phyloP scores from a whole-genome alignment of 176 grass and related monocot species.

The Triticum timopheevii region DNA sequence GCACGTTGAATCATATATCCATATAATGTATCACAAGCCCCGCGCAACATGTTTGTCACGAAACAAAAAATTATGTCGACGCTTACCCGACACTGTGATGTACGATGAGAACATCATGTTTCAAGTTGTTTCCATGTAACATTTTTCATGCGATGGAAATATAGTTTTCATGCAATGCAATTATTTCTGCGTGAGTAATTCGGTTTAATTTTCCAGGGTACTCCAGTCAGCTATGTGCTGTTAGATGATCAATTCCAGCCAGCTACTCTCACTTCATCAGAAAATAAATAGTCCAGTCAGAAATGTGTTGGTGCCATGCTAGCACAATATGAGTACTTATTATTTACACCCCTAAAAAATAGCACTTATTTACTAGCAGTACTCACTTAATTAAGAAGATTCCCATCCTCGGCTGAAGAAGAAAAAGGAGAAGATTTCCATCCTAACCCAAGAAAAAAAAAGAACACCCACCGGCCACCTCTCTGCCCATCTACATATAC shows the following conservation, averaged over 20 bases:
- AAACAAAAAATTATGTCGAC: background rate
- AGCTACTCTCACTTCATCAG: background rate
- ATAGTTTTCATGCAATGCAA: background rate
- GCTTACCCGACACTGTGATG: background rate
- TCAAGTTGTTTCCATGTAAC: background rate
- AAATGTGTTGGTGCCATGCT: background rate
- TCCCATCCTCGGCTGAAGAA: background rate
- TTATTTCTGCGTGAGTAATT: background rate
- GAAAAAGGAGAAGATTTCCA: background rate
- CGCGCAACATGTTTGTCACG: background rate
- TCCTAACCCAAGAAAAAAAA: background rate
- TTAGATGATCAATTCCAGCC: background rate
- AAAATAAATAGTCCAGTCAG: conserved; percentile 17
- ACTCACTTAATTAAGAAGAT: background rate
- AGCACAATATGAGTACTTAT: background rate
- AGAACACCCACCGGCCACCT: conserved; percentile 23
- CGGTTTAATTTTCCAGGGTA: too few species aligned
- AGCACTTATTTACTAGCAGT: too few species aligned
- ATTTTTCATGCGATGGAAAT: too few species aligned
- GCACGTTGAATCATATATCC: too few species aligned
- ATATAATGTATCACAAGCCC: too few species aligned
- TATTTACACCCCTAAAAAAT: background rate
- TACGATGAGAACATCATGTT: background rate
- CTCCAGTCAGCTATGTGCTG: background rate
- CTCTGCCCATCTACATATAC: conserved; percentile 28